These are phyloP conservation scores for Pythium phragmitis DNA, from an alignment of 352 stramenopile genomes.

Conservation along the genomic window DNA sequence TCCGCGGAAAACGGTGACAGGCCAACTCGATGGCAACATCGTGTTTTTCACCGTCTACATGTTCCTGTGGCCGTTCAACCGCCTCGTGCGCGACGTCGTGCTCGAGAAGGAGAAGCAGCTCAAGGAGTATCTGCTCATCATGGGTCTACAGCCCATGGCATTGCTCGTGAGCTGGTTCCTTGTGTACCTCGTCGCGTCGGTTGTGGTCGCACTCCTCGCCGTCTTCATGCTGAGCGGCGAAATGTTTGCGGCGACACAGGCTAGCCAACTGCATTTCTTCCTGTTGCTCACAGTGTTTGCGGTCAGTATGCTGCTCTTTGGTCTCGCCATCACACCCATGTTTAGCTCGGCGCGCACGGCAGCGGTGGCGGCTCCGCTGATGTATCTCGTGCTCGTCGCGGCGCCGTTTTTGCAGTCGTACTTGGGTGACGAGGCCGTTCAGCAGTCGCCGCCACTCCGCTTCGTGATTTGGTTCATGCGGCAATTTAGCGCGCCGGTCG, in stretches of 20 bases:
- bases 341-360: conserved; percentile 76
- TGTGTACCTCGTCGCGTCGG: conserved; percentile 71
- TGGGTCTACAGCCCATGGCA: conserved; percentile 75
- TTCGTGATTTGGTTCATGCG: conserved; percentile 43
- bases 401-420: conserved; percentile 54
- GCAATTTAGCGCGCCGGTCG: conserved; percentile 57
- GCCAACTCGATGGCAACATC: conserved; percentile 61
- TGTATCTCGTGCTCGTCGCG: conserved; percentile 61
- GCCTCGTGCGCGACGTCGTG: conserved; percentile 85
- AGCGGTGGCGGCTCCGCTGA: conserved; percentile 50
- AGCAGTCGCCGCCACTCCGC: conserved; percentile 29
- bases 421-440: conserved; percentile 48
- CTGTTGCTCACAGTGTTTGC: conserved; percentile 59
- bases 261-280: conserved; percentile 52
- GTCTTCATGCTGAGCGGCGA: conserved; percentile 50
- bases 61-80: conserved; percentile 86
- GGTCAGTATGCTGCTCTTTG: conserved; percentile 69
- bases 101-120: conserved; percentile 89
- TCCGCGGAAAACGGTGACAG: conserved; percentile 39
- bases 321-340: conserved; percentile 65
- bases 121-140: conserved; percentile 90
- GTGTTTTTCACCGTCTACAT: conserved; percentile 73
- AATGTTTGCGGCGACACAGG: conserved; percentile 57
- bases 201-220: conserved; percentile 47
- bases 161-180: conserved; percentile 78